Conservation (phyloP, 805 yeast genomes). For the Torulaspora gathmanii region DNA sequence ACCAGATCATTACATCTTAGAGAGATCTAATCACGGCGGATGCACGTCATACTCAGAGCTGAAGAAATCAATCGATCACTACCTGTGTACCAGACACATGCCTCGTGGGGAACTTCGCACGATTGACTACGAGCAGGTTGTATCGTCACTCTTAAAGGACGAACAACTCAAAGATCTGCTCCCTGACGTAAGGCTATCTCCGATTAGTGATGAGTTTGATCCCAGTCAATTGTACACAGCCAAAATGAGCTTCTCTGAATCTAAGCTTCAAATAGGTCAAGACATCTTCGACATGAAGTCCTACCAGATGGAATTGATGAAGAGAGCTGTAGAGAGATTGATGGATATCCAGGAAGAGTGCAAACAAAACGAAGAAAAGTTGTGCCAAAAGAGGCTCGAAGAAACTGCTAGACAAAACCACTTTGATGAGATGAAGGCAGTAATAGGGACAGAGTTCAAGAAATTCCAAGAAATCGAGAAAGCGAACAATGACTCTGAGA, state of each 20-base stretch:
- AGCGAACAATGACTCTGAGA: slow-evolving; percentile 22
- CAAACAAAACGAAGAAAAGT: slow-evolving; percentile 15
- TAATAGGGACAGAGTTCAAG: slow-evolving; percentile 42
- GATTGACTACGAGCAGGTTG: slow-evolving; percentile 10
- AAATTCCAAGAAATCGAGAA: slow-evolving; percentile 26
- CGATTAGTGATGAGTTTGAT: not conserved
- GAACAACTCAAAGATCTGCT: slow-evolving; percentile 7
- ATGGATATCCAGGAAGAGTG: slow-evolving; percentile 29
- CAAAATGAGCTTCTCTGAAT: slow-evolving; percentile 10
- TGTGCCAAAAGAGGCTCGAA: slow-evolving; percentile 32
- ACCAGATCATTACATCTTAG: slow-evolving; percentile 40
- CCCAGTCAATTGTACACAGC: slow-evolving; percentile 11
- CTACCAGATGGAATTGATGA: slow-evolving; percentile 39
- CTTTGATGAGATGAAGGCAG: slow-evolving; percentile 39
- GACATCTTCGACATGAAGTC: slow-evolving; percentile 27
- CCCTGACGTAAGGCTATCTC: slow-evolving; percentile 9
- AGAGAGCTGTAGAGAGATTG: slow-evolving; percentile 36
- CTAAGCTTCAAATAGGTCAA: slow-evolving; percentile 9
- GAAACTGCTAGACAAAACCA: slow-evolving; percentile 41
- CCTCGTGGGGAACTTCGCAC: not conserved
- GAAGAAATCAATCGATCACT: slow-evolving; percentile 31
- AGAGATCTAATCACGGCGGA: slow-evolving; percentile 15
- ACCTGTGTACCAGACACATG: slow-evolving; percentile 19
- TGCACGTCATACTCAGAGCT: slow-evolving; percentile 20
- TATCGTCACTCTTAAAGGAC: slow-evolving; percentile 4